Evolutionary conservation across 306 rosid species (phyloP).

Genomic region (Calophaca sinica): DNA sequence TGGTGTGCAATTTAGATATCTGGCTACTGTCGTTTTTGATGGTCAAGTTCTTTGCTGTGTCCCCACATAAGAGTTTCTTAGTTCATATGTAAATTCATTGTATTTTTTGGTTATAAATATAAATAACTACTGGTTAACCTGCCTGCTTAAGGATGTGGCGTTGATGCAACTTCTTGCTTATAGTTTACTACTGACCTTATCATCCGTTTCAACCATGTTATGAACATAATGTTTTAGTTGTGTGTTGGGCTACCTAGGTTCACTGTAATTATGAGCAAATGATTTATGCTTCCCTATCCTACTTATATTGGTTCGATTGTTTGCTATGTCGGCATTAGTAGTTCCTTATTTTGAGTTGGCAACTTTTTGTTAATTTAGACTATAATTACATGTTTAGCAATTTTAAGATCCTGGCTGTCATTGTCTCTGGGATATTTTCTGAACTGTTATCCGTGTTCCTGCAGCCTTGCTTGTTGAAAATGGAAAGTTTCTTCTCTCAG

Average conservation of each 20-base stretch:
- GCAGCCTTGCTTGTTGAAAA: constrained; percentile 95
- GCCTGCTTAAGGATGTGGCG: not conserved
- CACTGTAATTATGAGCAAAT: constrained; percentile 4
- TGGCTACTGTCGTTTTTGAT: no score
- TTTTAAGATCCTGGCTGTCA: not conserved
- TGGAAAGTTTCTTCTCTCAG: constrained; percentile 97
- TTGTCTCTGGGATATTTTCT: constrained; percentile 12
- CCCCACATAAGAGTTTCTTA: not conserved
- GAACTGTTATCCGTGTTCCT: constrained; percentile 43
- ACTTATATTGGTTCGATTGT: not conserved
- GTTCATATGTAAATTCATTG: not conserved
- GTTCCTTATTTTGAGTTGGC: constrained; percentile 6
- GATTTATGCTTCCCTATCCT: not conserved
- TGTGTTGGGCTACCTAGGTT: not conserved
- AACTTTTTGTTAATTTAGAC: not conserved
- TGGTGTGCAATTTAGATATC: no score
- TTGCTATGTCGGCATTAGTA: constrained; percentile 27
- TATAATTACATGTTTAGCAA: not conserved
- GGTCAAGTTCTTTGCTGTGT: no score
- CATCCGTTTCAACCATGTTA: not conserved
- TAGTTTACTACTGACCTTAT: not conserved
- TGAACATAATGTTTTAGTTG: not conserved
- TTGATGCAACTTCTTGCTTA: constrained; percentile 18
- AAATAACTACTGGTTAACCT: not conserved
- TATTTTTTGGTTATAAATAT: not conserved